Evolutionary conservation across 805 yeast species (phyloP).

Genomic region (Ogataea angusta): DNA sequence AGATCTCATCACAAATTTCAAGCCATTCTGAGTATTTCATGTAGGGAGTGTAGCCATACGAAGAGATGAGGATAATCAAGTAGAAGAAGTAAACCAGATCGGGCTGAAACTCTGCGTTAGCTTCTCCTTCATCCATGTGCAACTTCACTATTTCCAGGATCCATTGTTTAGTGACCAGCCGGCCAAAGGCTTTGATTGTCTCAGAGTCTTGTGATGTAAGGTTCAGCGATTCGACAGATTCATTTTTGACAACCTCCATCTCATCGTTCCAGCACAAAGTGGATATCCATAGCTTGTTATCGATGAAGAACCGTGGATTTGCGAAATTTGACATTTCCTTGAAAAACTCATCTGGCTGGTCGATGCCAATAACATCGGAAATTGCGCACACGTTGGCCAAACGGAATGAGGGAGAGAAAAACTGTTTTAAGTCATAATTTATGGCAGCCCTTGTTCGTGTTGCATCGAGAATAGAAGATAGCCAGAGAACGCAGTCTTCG

Average conservation of each 20-base stretch:
- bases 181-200: slow-evolving; percentile 43
- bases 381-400: slow-evolving; percentile 25
- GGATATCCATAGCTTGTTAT: slow-evolving; percentile 54
- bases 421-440: slow-evolving; percentile 41
- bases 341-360: slow-evolving; percentile 37
- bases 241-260: slow-evolving; percentile 43
- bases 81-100: slow-evolving; percentile 58
- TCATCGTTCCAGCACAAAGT: slow-evolving; percentile 74
- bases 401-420: slow-evolving; percentile 29
- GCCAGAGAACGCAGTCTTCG: slow-evolving; percentile 55
- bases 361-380: slow-evolving; percentile 16
- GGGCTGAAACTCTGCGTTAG: slow-evolving; percentile 62
- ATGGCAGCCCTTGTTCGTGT: slow-evolving; percentile 24
- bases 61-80: slow-evolving; percentile 46
- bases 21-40: slow-evolving; percentile 52
- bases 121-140: slow-evolving; percentile 66
- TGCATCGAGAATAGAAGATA: slow-evolving; percentile 45
- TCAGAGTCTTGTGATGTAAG: slow-evolving; percentile 42
- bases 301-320: slow-evolving; percentile 53
- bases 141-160: slow-evolving; percentile 46
- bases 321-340: slow-evolving; percentile 49
- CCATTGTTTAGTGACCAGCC: slow-evolving; percentile 54
- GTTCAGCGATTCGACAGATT: slow-evolving; percentile 24
- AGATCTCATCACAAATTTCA: slow-evolving; percentile 45
- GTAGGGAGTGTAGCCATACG: slow-evolving; percentile 40